Evolutionary conservation across 495 filamentous ascomycete genomes (phyloP), one percentile per base, ranked within the genome.

Genomic region (Aspergillus bridgeri): DNA sequence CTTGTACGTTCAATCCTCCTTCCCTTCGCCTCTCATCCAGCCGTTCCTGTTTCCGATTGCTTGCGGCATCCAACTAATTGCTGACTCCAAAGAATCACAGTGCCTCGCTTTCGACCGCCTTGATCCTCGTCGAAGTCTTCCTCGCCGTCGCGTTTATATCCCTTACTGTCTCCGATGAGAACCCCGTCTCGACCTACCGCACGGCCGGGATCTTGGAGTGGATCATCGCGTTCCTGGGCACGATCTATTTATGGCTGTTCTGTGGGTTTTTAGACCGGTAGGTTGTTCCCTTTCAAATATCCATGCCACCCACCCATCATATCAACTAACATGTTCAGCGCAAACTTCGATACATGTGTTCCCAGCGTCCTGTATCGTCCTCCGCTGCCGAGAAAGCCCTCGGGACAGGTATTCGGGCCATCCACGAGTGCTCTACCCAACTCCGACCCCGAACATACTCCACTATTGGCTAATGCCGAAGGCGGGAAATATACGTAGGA

Each of bases 201-300:
- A 45, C 50, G 5, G 64, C 60, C 18, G 64, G 54, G 2, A 63
- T 66, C 21, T 42, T 66, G 19, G 64, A 66, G 51, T 66, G 64
- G 64, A 52, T 66, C 6, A 66, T 66, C 48, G 64, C 58, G 0
- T 66, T 66, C 38, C 52, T 66, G 25, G 64, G 64, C 6, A 63
- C 64, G 1, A 33, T 61, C 8, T 66, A 66, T 59, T 48, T 66
- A 29, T 66, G 64, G 64, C 24, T 66, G 13, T 63, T 66, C 49
- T 56, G 57, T 42, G 64, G 64, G 9, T 66, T 66, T 49, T 59
- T 66, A 5, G 64, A 66, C 61, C 47, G 64, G 60, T 65, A 60
- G 19, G 29, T 29, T 27, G 42, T 48, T 18, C 25, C 22, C 21
- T 22, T 48, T 1, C 20, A 24, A 51, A 42, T 21, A 51, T n/a